These are phyloP conservation scores for Epichloe scottii DNA, from an alignment of 2,329 filamentous ascomycete genomes.

Conservation along the genomic window DNA sequence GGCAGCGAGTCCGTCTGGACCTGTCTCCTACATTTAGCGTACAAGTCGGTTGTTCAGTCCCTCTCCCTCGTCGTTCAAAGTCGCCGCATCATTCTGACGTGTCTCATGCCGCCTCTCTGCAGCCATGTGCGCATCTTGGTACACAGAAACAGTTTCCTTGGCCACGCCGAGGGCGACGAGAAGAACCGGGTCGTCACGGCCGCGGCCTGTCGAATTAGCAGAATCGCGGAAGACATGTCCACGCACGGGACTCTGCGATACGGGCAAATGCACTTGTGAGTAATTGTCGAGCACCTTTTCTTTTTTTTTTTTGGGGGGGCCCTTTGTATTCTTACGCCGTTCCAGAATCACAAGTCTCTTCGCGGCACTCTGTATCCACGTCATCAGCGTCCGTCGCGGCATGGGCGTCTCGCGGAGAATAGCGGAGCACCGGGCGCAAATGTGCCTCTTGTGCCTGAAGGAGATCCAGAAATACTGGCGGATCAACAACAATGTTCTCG, in stretches of 20 bases:
- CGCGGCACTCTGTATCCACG: conserved; percentile 25
- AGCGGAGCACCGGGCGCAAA: conserved; percentile 24
- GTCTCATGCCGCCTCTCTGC: neutral
- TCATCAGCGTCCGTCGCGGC: conserved; percentile 22
- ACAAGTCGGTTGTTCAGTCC: conserved; percentile 15
- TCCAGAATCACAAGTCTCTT: conserved; percentile 24
- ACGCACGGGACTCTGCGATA: conserved; percentile 21
- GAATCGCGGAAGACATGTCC: conserved; percentile 27
- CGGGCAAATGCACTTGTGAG: conserved; percentile 26
- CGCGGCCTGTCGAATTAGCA: conserved; percentile 23
- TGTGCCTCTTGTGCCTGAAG: conserved; percentile 24
- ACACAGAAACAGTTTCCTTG: conserved; percentile 22
- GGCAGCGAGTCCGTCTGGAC: conserved; percentile 23
- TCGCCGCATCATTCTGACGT: neutral
- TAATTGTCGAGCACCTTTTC: neutral
- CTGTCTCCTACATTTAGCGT: conserved; percentile 24
- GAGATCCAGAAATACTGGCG: conserved; percentile 28
- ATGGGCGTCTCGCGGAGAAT: conserved; percentile 21
- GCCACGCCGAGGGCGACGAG: conserved; percentile 13
- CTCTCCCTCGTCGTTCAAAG: no score
- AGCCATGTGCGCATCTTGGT: conserved; percentile 25
- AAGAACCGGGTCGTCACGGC: conserved; percentile 18
- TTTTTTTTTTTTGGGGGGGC: no score
- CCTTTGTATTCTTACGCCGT: neutral
- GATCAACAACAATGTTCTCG: conserved; percentile 26